Base-by-base conservation (phyloP, 371 early-diverging fungal species). In the Rhizomucor pusillus region DNA sequence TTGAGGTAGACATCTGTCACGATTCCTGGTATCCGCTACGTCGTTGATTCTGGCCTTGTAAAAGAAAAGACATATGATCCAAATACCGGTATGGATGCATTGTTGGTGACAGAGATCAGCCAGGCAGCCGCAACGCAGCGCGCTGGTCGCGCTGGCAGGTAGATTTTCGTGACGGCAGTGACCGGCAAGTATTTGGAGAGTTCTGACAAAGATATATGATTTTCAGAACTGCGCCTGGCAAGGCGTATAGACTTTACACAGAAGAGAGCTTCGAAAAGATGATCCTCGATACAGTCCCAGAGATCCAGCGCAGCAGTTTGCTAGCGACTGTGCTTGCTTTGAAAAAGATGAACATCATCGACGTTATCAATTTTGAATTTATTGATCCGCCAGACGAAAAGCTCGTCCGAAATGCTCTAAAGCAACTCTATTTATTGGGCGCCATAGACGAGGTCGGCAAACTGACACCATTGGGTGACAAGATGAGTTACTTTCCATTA, bases 121-220 rank as follows among this genome's bases (percentile, higher is more conserved):
- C 89, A 93, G 59, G 97, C 98, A 2, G 90, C 96, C 4, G 98
- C 99, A 3, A 90, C 89, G 44, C 99, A 99, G 72, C 82, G 99
- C 45, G 89, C 90, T 22, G 99, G 99, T 19, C 87, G 99, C 41
- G 99, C 99, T n/a, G 99, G 99, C 4, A 83, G 99, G 88, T 89
- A n/a, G 82, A 83, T 7, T n/a, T n/a, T n/a, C n/a, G n/a, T 24
- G 16, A 36, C 23, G 24, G 22, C 22, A 45, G 20, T 4, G 1
- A 19, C 65, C 13, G 0, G 11, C 41, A 12, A 11, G 12, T 11
- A 5, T 41, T 14, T 41, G 41, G 16, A 1, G 14, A 22, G 5
- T n/a, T 86, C 77, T 58, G 72, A 77, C 3, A 29, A 29, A 29
- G 29, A 3, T 5, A 29, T 14, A 33, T 39, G n/a, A 35, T 41